These are phyloP conservation scores for Pestalotiopsis sp. DNA, from an alignment of 2,329 filamentous ascomycete genomes.

Conservation along the genomic window DNA sequence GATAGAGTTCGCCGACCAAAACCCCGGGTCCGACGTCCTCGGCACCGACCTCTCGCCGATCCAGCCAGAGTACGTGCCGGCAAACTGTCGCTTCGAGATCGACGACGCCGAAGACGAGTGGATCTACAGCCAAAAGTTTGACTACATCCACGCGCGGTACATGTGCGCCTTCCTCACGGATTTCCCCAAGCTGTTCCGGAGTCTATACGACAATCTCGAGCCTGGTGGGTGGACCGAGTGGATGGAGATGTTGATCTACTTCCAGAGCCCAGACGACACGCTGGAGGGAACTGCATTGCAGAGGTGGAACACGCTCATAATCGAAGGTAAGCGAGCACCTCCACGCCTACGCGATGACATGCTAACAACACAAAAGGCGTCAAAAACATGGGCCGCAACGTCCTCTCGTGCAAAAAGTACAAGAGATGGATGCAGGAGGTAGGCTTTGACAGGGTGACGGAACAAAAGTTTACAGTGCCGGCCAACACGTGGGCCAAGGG, in stretches of 20 bases:
- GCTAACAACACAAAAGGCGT: conserved; percentile 8
- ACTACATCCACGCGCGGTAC: conserved; percentile 54
- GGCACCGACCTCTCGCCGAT: conserved; percentile 50
- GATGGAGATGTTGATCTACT: conserved; percentile 28
- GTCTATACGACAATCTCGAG: conserved; percentile 41
- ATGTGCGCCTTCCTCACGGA: conserved; percentile 52
- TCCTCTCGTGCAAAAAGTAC: conserved; percentile 20
- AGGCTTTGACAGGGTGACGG: conserved; percentile 34
- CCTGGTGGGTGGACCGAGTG: conserved; percentile 44
- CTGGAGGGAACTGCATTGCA: conserved; percentile 29
- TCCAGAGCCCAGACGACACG: conserved; percentile 27
- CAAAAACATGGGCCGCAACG: conserved; percentile 26
- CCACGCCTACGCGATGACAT: not conserved
- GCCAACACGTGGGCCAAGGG: conserved; percentile 36
- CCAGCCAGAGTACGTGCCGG: conserved; percentile 49
- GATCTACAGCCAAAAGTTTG: conserved; percentile 48
- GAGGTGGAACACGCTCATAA: conserved; percentile 25
- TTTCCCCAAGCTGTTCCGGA: conserved; percentile 45
- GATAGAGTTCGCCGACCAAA: conserved; percentile 45
- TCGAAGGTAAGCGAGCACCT: conserved; percentile 20
- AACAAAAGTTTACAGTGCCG: conserved; percentile 31
- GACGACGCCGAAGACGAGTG: conserved; percentile 57
- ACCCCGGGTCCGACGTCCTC: conserved; percentile 38
- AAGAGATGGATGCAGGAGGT: conserved; percentile 29
- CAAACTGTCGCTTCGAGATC: conserved; percentile 55